Base-by-base conservation (phyloP, 1,139 yeast genomes). In the Sugiyamaella paludigena region DNA sequence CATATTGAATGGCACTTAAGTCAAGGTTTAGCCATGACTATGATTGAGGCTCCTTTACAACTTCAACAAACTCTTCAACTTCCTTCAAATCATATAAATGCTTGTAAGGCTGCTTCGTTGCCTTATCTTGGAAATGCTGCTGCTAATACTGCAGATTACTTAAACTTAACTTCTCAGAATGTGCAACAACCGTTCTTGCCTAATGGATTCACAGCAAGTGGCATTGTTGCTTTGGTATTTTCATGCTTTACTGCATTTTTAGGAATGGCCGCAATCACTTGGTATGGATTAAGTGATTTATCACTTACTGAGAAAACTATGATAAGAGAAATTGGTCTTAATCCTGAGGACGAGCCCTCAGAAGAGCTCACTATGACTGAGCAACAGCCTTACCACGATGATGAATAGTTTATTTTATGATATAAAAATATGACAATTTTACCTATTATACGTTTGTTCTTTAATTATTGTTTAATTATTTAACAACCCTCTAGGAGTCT, bases 1-100 rank as follows among this genome's bases (percentile, higher is more conserved):
- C 96, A 88, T 62, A 83, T 88, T 57, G 96, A 88, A 62, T 88
- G 96, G 96, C 96, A 88, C 72, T 77, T 88, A 73, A 81, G 80
- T 60, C 95, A 87, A 69, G 96, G 96, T 53, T 76, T 88, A 54
- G 91, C 89, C 35, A 64, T 85, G 50, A 74, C 76, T n/a, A 72
- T 86, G 38, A 72, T 87, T 43, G 96, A 87, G 70, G 89, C 87
- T 36, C 96, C 96, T 16, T 58, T 62, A 8, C 77, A 75, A 52
- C 75, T 91, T 48, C 67, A 85, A 66, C 67, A 71, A 47, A 51
- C 59, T 71, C 30, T 80, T 75, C 59, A 66, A 63, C 39, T 70
- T 79, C 76, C 86, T 32, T 75, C 74, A 1, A 72, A 74, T 59
- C 91, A 86, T 69, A 68, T 68, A 45, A 76, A 74, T 16, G 78